Base-by-base conservation (phyloP, 805 yeast species). In the Candida railenensis region DNA sequence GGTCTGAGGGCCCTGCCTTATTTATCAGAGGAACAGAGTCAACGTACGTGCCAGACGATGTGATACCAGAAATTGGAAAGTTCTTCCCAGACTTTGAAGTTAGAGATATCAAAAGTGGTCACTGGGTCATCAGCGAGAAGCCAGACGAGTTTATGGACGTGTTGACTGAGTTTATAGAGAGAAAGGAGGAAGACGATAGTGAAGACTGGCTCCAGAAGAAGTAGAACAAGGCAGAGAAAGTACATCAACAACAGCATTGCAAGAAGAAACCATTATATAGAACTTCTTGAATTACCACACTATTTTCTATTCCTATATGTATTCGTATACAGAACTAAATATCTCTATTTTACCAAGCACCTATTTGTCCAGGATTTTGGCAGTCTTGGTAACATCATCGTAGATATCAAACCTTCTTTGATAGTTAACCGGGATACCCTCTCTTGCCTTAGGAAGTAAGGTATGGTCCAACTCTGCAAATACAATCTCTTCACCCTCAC, bases 81-180 rank as follows among this genome's bases (percentile, higher is more conserved):
- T 87, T 79, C 58, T 92, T 89, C 67, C 97, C 97, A 0, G 70
- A 73, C 21, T 89, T 89, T 58, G 87, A 81, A 49, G 66, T 87
- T 12, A 72, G 78, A 39, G 96, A 87, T 57, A 70, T 94, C 20
- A 84, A 88, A 16, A 80, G 91, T 0, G 97, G 97, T 1, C 99
- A 92, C 64, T 92, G 97, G 96, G 79, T 91, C 14, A 89, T 89
- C 53, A 81, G 89, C 36, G 97, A 92, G 59, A 85, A 85, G 53
- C 96, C 98, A 0, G 55, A 70, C 5, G 95, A 85, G 58, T 89
- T 92, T 52, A 70, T 88, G 20, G 79, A 74, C 2, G 66, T 69
- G 4, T 80, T 87, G 14, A 74, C 72, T 22, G 85, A 84, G 22
- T 91, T 82, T 66, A 73, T 89, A 4, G 81, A 80, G 47, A 60